Percentiles rank a stretch among this genome's conserved stretches.
These are phyloP conservation scores for Leccinellum luteum DNA, from an alignment of 768 basidiomycete species.

Conservation along the genomic window DNA sequence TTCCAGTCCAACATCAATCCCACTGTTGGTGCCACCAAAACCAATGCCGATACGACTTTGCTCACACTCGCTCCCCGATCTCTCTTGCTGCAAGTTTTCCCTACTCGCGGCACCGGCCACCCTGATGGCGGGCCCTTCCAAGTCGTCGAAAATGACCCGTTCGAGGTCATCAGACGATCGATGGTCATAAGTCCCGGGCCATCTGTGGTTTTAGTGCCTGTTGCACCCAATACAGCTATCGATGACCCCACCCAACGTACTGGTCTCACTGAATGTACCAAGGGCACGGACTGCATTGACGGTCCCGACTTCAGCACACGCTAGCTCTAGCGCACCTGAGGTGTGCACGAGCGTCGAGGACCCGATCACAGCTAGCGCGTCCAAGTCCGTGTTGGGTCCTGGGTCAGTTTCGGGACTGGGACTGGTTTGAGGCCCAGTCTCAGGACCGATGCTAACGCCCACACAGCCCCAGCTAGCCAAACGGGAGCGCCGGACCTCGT, in stretches of 20 bases:
- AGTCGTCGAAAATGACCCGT: constrained; percentile 29
- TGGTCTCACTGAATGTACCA: no score
- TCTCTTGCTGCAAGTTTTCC: no score
- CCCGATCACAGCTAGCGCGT: neutral
- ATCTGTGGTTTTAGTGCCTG: neutral
- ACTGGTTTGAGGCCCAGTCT: no score
- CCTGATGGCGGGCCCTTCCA: constrained; percentile 12
- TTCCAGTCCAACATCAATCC: no score
- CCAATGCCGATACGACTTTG: no score
- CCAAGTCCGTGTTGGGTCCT: neutral
- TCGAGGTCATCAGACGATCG: constrained; percentile 17
- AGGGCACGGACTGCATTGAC: no score
- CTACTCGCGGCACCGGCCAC: neutral
- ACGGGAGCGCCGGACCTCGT: no score
- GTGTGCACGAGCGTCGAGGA: neutral
- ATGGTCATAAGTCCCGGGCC: neutral
- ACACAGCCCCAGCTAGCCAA: no score
- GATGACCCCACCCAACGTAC: no score
- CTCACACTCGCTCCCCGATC: neutral
- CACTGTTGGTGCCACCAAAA: no score
- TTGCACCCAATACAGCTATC: no score
- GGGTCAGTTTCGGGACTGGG: neutral
- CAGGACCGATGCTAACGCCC: no score
- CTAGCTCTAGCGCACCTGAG: neutral
- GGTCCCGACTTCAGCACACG: neutral